Conservation (phyloP, 345 rosid genomes). For the Euphorbia lathyris region DNA sequence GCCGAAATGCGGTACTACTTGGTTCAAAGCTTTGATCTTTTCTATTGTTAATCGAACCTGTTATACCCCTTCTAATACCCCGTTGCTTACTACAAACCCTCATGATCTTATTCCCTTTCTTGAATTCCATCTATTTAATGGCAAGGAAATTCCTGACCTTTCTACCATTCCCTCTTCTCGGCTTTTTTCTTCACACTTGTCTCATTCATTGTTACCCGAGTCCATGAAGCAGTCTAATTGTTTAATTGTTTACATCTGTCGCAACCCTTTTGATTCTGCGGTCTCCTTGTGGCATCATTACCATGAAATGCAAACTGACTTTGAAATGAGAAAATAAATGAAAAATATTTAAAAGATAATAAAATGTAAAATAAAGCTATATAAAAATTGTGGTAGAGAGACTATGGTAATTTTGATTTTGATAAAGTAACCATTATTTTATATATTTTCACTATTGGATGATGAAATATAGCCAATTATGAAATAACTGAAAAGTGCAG, state of each 20-base stretch:
- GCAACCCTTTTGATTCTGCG: constrained; percentile 26
- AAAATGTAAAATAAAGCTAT: too few species aligned
- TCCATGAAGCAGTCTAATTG: constrained; percentile 14
- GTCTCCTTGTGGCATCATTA: too few species aligned
- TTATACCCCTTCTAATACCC: neutral
- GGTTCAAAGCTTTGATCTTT: constrained; percentile 38
- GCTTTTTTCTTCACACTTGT: too few species aligned
- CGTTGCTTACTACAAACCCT: constrained; percentile 32
- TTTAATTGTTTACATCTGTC: constrained; percentile 16
- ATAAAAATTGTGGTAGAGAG: too few species aligned
- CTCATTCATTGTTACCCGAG: neutral
- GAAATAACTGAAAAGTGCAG: too few species aligned
- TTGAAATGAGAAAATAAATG: too few species aligned
- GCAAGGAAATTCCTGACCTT: constrained; percentile 2
- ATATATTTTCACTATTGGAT: too few species aligned
- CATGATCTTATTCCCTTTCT: constrained; percentile 42
- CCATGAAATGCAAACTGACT: too few species aligned
- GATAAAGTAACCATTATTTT: too few species aligned
- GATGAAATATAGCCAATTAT: too few species aligned
- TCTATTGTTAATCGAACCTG: constrained; percentile 26
- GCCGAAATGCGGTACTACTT: constrained; percentile 45
- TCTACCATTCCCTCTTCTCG: neutral
- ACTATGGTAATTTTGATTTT: too few species aligned
- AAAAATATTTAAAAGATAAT: too few species aligned
- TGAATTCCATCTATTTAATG: constrained; percentile 21